phyloP scores from a whole-genome alignment of 352 stramenopile species.

The Peronospora farinosa region DNA sequence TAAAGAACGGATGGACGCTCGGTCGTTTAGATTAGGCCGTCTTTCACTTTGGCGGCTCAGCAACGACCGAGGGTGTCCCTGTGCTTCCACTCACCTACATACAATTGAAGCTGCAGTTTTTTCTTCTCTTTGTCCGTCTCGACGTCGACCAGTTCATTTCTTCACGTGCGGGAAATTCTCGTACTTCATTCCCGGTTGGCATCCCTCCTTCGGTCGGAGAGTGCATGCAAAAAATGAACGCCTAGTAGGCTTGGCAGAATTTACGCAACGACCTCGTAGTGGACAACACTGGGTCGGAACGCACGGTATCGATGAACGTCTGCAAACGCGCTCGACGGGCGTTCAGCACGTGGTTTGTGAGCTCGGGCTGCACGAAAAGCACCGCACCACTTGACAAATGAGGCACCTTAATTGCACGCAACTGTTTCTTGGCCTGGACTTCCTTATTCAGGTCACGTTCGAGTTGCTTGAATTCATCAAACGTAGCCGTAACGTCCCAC shows the following conservation, averaged over 20 bases:
- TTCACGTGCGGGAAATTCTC: slow-evolving; percentile 9
- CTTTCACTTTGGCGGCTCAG: slow-evolving; percentile 12
- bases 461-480: slow-evolving; percentile 70
- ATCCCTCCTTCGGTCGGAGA: slow-evolving; percentile 29
- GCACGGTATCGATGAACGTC: slow-evolving; percentile 55
- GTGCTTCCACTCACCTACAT: slow-evolving; percentile 17
- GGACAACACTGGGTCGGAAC: slow-evolving; percentile 39
- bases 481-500: slow-evolving; percentile 78
- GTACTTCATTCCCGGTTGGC: slow-evolving; percentile 7
- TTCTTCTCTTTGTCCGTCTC: slow-evolving; percentile 5
- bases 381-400: slow-evolving; percentile 58
- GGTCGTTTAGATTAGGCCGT: slow-evolving; percentile 6
- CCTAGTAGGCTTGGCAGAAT: slow-evolving; percentile 72
- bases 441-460: slow-evolving; percentile 65
- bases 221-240: slow-evolving; percentile 1
- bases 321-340: slow-evolving; percentile 51
- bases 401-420: slow-evolving; percentile 39
- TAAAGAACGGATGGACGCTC: background rate
- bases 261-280: slow-evolving; percentile 47
- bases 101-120: slow-evolving; percentile 14
- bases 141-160: slow-evolving; percentile 21
- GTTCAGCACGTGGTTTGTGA: slow-evolving; percentile 62
- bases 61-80: slow-evolving; percentile 6
- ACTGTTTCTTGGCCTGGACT: slow-evolving; percentile 46
- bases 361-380: slow-evolving; percentile 61